Evolutionary conservation across 2,329 filamentous ascomycete species (phyloP).

Genomic region (Fusarium armeniacum): DNA sequence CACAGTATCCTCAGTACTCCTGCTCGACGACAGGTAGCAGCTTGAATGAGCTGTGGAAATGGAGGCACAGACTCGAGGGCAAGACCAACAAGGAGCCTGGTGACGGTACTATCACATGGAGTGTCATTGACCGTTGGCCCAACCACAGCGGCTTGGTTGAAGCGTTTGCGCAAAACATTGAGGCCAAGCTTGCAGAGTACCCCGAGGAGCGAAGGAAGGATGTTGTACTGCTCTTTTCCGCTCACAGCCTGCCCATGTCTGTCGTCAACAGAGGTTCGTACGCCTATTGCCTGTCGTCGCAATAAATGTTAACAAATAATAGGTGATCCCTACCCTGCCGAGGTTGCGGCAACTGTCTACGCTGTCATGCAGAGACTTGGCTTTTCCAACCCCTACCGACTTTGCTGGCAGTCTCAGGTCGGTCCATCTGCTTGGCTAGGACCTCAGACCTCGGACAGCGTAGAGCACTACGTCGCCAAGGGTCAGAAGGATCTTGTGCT

Average conservation of each 20-base stretch:
- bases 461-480: conserved; percentile 89
- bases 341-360: conserved; percentile 95
- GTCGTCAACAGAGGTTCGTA: conserved; percentile 88
- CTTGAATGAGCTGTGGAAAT: conserved; percentile 98
- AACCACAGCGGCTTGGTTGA: conserved; percentile 91
- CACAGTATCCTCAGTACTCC: conserved; percentile 98
- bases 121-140: conserved; percentile 98
- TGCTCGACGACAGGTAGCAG: conserved; percentile 98
- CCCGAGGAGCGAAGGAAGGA: conserved; percentile 82
- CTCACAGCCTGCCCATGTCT: conserved; percentile 95
- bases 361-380: conserved; percentile 94
- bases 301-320: conserved; percentile 47
- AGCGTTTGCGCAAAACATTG: conserved; percentile 92
- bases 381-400: conserved; percentile 89
- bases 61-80: conserved; percentile 88
- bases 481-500: conserved; percentile 92
- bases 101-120: conserved; percentile 88
- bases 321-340: conserved; percentile 94
- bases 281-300: not conserved
- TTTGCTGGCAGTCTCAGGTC: conserved; percentile 99
- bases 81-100: conserved; percentile 69
- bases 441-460: conserved; percentile 90
- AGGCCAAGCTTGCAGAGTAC: conserved; percentile 86
- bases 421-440: conserved; percentile 96
- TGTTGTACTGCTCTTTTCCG: conserved; percentile 92